These are phyloP conservation scores for Schoenoplectus triqueter DNA, from an alignment of 202 grass and related monocot genomes.

Conservation along the genomic window DNA sequence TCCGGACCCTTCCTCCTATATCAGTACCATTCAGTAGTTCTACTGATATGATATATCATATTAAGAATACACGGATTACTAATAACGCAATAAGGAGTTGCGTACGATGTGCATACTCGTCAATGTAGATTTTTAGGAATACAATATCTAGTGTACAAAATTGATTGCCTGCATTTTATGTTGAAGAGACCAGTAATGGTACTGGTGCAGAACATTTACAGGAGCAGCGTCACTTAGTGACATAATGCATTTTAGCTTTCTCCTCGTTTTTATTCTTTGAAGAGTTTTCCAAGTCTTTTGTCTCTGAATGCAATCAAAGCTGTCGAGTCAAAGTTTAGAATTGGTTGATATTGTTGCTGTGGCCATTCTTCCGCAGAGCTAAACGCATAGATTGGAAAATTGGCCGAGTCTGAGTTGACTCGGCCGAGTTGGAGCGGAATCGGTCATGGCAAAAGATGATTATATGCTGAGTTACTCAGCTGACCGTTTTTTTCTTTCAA, in stretches of 20 bases:
- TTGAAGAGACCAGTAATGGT: not conserved
- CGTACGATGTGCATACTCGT: not conserved
- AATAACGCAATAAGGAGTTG: not conserved
- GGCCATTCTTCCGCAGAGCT: too few relatives aligned
- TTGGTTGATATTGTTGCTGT: too few relatives aligned
- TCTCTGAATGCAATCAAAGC: not conserved
- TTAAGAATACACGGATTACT: not conserved
- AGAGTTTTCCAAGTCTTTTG: not conserved
- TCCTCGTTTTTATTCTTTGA: not conserved
- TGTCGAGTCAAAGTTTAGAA: not conserved
- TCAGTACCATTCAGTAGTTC: slow-evolving; percentile 47
- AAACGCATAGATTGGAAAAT: too few relatives aligned
- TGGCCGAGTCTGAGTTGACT: too few relatives aligned
- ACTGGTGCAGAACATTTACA: not conserved
- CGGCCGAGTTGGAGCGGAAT: too few relatives aligned
- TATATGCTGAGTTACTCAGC: too few relatives aligned
- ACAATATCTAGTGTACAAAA: not conserved
- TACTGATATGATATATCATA: not conserved
- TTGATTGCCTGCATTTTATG: not conserved
- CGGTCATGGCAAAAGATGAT: too few relatives aligned
- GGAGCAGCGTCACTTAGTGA: not conserved
- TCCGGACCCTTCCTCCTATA: slow-evolving; percentile 50
- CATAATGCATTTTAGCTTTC: not conserved
- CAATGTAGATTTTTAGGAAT: not conserved
- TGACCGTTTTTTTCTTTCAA: too few relatives aligned